Evolutionary conservation across 1,284 basidiomycete genomes (phyloP), one percentile per base, ranked within the genome.

Genomic region (Leccinum subrobustum): DNA sequence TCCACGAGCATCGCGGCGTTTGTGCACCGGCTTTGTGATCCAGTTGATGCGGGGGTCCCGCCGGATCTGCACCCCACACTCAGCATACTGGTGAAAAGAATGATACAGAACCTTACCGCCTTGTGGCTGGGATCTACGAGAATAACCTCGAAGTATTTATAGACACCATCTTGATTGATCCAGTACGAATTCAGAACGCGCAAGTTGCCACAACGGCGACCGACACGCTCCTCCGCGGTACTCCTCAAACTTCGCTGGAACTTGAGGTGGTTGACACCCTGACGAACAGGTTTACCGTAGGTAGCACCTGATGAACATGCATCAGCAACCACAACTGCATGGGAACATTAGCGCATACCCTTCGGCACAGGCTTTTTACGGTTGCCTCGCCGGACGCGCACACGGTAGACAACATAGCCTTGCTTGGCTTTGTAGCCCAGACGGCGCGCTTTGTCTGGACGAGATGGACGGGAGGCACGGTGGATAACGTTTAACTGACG

Each of bases 341-440:
- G 51, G 18, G 6, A 64, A 64, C 42, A 37, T 23, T 29, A 6
- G 54, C 35, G 73, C 77, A 54, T 62, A 90, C 96, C 96, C 87
- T 99, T 99, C 75, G 92, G 92, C 61, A 92, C 96, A 65, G 92
- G 96, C 87, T 96, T 97, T 85, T 99, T 99, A 82, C 97, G 90
- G 88, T 98, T 98, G 78, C 97, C 97, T 68, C 96, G 89, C 74
- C 97, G 91, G 68, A 99, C 96, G 70, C 96, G 94, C 73, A 99
- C 83, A 71, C 97, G 95, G 85, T 99, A 99, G 81, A 99, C 81
- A 65, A 99, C 92, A 78, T 95, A 99, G 73, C 97, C 97, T 81
- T 99, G 97, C 88, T 99, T 99, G 77, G 97, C 94, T 83, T 98
- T 99, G 90, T 99, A 99, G 61, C 96, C 96, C 65, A 99, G 85